Percentiles rank a stretch among this genome's conserved stretches.
Conservation (phyloP, 106 monocot species). For the Dactylorhiza incarnata region DNA sequence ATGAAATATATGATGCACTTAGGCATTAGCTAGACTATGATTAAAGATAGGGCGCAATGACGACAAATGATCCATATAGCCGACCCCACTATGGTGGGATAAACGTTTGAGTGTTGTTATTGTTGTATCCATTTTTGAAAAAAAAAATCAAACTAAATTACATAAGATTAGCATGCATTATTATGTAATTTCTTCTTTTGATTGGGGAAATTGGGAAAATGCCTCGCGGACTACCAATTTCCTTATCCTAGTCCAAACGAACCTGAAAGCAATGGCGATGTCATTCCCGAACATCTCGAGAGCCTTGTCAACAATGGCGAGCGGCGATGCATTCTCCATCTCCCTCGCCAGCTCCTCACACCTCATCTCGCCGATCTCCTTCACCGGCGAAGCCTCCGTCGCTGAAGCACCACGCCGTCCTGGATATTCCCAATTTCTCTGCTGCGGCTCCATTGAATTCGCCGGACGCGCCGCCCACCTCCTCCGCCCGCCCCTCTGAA, state of each 20-base stretch:
- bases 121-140: too few relatives aligned
- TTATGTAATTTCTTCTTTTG: too few relatives aligned
- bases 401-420: conserved; percentile 2
- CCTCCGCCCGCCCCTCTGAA: background rate
- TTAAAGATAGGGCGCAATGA: too few relatives aligned
- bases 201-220: too few relatives aligned
- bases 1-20: too few relatives aligned
- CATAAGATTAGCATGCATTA: too few relatives aligned
- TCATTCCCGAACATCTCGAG: conserved; percentile 62
- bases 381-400: background rate
- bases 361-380: conserved; percentile 18
- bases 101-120: too few relatives aligned
- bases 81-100: too few relatives aligned
- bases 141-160: too few relatives aligned
- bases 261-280: conserved; percentile 93
- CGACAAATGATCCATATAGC: too few relatives aligned
- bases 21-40: too few relatives aligned
- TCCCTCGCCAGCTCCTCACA: conserved; percentile 57
- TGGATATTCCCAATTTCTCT: conserved; percentile 18
- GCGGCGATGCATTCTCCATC: conserved; percentile 50
- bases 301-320: conserved; percentile 72
- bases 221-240: too few relatives aligned
- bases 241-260: background rate
- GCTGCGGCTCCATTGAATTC: conserved; percentile 19
- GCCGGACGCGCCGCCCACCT: conserved; percentile 17